phyloP scores from a whole-genome alignment of 1,284 basidiomycete species.

The Ustilago bromivora region DNA sequence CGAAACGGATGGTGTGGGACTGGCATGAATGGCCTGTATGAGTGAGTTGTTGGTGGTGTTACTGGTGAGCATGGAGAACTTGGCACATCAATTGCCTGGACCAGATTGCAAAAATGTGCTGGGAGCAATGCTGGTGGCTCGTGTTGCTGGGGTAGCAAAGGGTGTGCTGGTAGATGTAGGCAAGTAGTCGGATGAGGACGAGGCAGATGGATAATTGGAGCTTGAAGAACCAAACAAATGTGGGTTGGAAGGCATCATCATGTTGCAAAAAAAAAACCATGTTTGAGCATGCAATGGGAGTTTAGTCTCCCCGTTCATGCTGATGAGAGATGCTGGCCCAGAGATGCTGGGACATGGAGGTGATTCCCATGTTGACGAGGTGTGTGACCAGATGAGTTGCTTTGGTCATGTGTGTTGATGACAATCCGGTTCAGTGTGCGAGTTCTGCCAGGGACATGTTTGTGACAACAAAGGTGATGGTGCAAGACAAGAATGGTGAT shows the following conservation, averaged over 20 bases:
- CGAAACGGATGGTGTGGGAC: constrained; percentile 44
- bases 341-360: too few relatives aligned
- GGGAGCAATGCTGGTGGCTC: constrained; percentile 49
- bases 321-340: too few relatives aligned
- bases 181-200: constrained; percentile 48
- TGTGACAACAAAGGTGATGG: too few relatives aligned
- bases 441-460: too few relatives aligned
- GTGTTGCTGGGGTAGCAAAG: constrained; percentile 46
- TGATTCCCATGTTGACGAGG: too few relatives aligned
- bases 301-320: too few relatives aligned
- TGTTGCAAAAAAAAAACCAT: constrained; percentile 19
- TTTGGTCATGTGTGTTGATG: too few relatives aligned
- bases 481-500: too few relatives aligned
- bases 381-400: too few relatives aligned
- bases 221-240: constrained; percentile 35
- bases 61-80: constrained; percentile 38
- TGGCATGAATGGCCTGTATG: constrained; percentile 36
- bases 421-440: too few relatives aligned
- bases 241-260: constrained; percentile 52
- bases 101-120: constrained; percentile 54
- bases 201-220: constrained; percentile 32
- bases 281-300: constrained; percentile 22
- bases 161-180: constrained; percentile 53
- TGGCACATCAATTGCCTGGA: constrained; percentile 47
- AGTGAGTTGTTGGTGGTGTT: constrained; percentile 26